Evolutionary conservation across 768 basidiomycete species (phyloP).

Genomic region (Strobilomyces dryophilus): DNA sequence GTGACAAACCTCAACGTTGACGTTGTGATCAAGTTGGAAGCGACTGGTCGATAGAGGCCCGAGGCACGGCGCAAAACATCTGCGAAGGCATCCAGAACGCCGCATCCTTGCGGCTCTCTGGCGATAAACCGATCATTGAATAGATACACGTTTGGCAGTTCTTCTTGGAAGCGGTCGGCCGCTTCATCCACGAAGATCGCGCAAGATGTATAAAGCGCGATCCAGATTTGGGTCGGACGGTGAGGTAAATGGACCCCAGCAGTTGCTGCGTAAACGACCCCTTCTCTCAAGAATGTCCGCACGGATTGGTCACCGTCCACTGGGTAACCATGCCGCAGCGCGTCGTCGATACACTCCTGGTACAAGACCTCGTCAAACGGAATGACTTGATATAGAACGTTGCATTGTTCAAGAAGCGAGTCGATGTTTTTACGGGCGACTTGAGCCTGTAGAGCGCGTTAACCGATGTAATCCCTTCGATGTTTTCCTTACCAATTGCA

Average conservation of each 20-base stretch:
- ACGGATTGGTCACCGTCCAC: constrained; percentile 19
- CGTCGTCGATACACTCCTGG: constrained; percentile 22
- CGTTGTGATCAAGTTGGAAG: constrained; percentile 34
- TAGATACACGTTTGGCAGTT: constrained; percentile 20
- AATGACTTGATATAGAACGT: constrained; percentile 5
- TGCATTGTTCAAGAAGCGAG: constrained; percentile 14
- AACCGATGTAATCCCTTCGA: neutral
- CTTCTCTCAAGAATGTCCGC: constrained; percentile 28
- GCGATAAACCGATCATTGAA: constrained; percentile 35
- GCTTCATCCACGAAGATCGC: constrained; percentile 36
- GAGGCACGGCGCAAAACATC: constrained; percentile 29
- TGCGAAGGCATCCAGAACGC: constrained; percentile 33
- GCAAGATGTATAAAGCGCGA: constrained; percentile 39
- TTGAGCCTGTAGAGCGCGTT: constrained; percentile 4
- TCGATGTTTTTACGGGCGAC: constrained; percentile 11
- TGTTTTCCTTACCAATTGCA: constrained; percentile 9
- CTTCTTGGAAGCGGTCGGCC: constrained; percentile 19
- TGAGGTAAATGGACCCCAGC: constrained; percentile 29
- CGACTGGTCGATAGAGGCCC: constrained; percentile 25
- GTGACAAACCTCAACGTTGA: constrained; percentile 35
- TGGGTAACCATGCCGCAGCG: constrained; percentile 22
- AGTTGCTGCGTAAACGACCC: constrained; percentile 23
- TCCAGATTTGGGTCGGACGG: constrained; percentile 20
- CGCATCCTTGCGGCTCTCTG: constrained; percentile 26
- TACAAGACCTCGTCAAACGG: constrained; percentile 14